Evolutionary conservation across 805 yeast genomes (phyloP).

Genomic region (Teunomyces atbi): DNA sequence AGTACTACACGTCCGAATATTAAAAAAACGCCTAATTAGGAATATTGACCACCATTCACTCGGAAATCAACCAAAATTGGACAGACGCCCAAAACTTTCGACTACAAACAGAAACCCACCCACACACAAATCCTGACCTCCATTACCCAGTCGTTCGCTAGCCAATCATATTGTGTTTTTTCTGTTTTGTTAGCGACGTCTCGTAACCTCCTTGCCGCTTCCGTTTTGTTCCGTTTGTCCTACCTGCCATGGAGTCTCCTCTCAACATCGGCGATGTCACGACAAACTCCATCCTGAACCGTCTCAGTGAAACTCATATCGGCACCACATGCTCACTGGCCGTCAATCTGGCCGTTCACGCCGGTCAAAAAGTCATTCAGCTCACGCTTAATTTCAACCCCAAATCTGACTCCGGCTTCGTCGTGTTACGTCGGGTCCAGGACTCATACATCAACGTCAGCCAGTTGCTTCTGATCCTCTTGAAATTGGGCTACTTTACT

Average conservation of each 20-base stretch:
- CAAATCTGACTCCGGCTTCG: constrained; percentile 10
- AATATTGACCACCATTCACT: constrained; percentile 2
- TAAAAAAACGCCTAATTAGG: constrained; percentile 2
- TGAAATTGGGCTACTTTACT: constrained; percentile 26
- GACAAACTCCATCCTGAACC: constrained; percentile 36
- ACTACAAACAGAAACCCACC: neutral
- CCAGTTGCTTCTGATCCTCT: constrained; percentile 36
- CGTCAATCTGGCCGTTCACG: constrained; percentile 29
- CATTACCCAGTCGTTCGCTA: neutral
- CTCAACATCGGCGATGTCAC: constrained; percentile 41
- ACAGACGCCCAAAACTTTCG: neutral
- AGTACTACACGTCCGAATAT: constrained; percentile 2
- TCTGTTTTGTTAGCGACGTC: neutral
- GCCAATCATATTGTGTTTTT: constrained; percentile 1
- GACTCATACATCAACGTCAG: constrained; percentile 41
- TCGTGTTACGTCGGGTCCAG: constrained; percentile 39
- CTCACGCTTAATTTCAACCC: constrained; percentile 18
- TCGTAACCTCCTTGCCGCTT: neutral
- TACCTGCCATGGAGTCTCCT: constrained; percentile 40
- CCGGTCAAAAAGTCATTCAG: constrained; percentile 39
- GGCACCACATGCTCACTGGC: constrained; percentile 18
- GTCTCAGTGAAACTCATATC: constrained; percentile 36
- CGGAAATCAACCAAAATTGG: neutral
- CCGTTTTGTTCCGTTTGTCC: neutral
- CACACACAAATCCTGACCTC: neutral